phyloP scores from a whole-genome alignment of 176 grass and related monocot species.

The Hordeum vulgare region MorexV3_pseudomolecules_assembly NC_058522.1:70580373-70580872 shows the following conservation, averaged over 20 bases:
- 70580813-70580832: slow-evolving; percentile 45
- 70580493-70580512: slow-evolving; percentile 22
- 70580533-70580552: slow-evolving; percentile 37
- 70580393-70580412: slow-evolving; percentile 10
- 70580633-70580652: neutral
- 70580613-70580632: slow-evolving; percentile 18
- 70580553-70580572: slow-evolving; percentile 48
- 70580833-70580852: slow-evolving; percentile 16
- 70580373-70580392: neutral
- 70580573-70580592: slow-evolving; percentile 49
- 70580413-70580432: slow-evolving; percentile 24
- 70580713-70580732: slow-evolving; percentile 30
- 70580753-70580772: slow-evolving; percentile 57
- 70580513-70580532: slow-evolving; percentile 27
- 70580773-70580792: slow-evolving; percentile 70
- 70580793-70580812: slow-evolving; percentile 55
- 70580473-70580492: slow-evolving; percentile 28
- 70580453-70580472: slow-evolving; percentile 15
- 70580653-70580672: neutral
- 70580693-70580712: slow-evolving; percentile 90
- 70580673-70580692: slow-evolving; percentile 54
- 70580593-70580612: slow-evolving; percentile 62
- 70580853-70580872: neutral
- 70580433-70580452: slow-evolving; percentile 13
- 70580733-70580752: slow-evolving; percentile 75